Evolutionary conservation across 805 yeast species (phyloP).

Genomic region (Tetrapisispora iriomotensis): DNA sequence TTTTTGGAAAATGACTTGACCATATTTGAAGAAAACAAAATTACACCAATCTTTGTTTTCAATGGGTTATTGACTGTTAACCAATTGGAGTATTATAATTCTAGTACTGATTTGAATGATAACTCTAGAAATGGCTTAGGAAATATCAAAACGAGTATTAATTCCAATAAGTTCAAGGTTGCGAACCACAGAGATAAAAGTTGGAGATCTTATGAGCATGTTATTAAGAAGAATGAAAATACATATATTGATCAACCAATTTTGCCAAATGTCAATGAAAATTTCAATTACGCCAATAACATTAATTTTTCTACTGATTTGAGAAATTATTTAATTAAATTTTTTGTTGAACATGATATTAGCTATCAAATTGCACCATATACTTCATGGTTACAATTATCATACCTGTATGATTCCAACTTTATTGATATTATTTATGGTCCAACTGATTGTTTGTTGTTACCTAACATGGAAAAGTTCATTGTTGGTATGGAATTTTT

Average conservation of each 20-base stretch:
- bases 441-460: conserved; percentile 66
- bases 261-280: conserved; percentile 28
- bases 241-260: conserved; percentile 29
- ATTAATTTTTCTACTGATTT: conserved; percentile 39
- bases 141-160: neutral
- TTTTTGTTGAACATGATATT: conserved; percentile 45
- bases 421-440: conserved; percentile 72
- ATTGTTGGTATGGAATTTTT: conserved; percentile 63
- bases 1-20: conserved; percentile 54
- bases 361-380: conserved; percentile 77
- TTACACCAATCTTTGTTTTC: conserved; percentile 75
- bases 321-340: conserved; percentile 44
- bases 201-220: conserved; percentile 1
- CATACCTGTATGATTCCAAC: conserved; percentile 49
- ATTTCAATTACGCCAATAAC: conserved; percentile 46
- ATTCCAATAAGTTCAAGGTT: neutral
- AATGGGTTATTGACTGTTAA: conserved; percentile 47
- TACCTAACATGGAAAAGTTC: conserved; percentile 54
- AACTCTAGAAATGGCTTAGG: neutral
- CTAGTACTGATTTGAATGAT: neutral
- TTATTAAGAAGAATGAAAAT: conserved; percentile 25
- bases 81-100: conserved; percentile 25
- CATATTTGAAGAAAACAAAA: conserved; percentile 46
- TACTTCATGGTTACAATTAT: conserved; percentile 68
- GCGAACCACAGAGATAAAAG: conserved; percentile 18